These are phyloP conservation scores for Lumnitzera littorea DNA, from an alignment of 345 rosid species.

Conservation along the genomic window DNA sequence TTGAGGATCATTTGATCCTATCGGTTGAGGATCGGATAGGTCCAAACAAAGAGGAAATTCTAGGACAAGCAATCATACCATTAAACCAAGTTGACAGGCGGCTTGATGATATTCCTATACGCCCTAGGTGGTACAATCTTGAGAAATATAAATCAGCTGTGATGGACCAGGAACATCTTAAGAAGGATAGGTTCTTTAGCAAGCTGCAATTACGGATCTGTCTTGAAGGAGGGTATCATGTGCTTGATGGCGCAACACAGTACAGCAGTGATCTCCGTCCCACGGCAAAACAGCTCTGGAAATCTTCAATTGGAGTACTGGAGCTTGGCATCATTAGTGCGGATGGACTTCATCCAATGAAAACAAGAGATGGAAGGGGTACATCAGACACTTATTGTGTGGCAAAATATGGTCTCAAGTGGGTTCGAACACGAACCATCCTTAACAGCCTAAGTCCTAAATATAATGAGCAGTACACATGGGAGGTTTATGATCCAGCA, in stretches of 20 bases:
- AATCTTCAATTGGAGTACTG: slow-evolving; percentile 63
- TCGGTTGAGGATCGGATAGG: slow-evolving; percentile 65
- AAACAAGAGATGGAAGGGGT: slow-evolving; percentile 65
- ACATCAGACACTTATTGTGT: slow-evolving; percentile 93
- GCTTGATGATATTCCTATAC: slow-evolving; percentile 42
- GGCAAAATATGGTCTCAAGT: slow-evolving; percentile 91
- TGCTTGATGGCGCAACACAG: slow-evolving; percentile 85
- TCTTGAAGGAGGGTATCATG: slow-evolving; percentile 96
- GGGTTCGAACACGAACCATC: slow-evolving; percentile 89
- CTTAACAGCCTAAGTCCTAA: slow-evolving; percentile 58
- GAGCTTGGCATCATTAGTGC: slow-evolving; percentile 79
- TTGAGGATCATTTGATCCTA: slow-evolving; percentile 59
- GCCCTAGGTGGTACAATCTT: slow-evolving; percentile 52
- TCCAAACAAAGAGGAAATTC: slow-evolving; percentile 58
- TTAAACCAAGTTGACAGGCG: slow-evolving; percentile 43
- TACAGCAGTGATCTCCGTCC: slow-evolving; percentile 95
- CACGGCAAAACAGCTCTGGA: slow-evolving; percentile 79
- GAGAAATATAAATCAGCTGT: slow-evolving; percentile 43
- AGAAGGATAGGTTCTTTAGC: slow-evolving; percentile 58
- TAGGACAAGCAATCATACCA: slow-evolving; percentile 49
- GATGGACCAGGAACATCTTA: slow-evolving; percentile 31
- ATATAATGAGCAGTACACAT: slow-evolving; percentile 91
- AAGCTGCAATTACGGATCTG: slow-evolving; percentile 54
- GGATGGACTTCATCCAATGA: slow-evolving; percentile 58
- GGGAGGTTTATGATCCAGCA: slow-evolving; percentile 96